Conservation (phyloP, 352 stramenopile species). For the Pythium apleroticum region DNA sequence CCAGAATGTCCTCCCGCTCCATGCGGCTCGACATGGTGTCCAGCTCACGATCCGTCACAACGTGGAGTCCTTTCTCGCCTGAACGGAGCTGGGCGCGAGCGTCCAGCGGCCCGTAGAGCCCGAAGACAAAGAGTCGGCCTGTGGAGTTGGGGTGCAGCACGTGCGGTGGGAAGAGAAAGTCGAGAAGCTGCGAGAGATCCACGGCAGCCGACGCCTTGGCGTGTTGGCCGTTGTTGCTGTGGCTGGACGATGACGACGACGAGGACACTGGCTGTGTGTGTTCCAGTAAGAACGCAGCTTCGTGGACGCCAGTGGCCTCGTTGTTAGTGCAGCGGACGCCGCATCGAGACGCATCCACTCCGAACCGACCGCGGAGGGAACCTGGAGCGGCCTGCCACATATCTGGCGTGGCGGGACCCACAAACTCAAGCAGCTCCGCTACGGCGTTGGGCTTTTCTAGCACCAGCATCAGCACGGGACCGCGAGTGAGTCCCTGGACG, state of each 20-base stretch:
- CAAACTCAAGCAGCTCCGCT: conserved; percentile 50
- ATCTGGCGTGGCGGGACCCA: conserved; percentile 35
- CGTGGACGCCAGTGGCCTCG: conserved; percentile 33
- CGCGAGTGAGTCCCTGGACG: conserved; percentile 30
- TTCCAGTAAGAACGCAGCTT: conserved; percentile 46
- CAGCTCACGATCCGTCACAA: conserved; percentile 74
- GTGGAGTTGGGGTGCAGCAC: conserved; percentile 78
- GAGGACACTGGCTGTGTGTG: conserved; percentile 16
- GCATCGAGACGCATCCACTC: conserved; percentile 33
- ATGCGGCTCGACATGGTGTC: conserved; percentile 77
- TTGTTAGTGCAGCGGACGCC: conserved; percentile 45
- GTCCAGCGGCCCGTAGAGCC: conserved; percentile 77
- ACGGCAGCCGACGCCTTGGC: conserved; percentile 28
- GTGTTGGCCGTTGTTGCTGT: neutral
- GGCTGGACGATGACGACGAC: conserved; percentile 1
- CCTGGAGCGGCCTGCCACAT: conserved; percentile 25
- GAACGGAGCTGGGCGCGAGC: conserved; percentile 48
- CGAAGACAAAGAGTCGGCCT: conserved; percentile 79
- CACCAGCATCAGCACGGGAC: conserved; percentile 45
- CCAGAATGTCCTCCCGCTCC: conserved; percentile 80
- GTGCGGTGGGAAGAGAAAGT: conserved; percentile 76
- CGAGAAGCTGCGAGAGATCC: conserved; percentile 56
- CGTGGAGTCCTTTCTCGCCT: conserved; percentile 58
- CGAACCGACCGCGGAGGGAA: conserved; percentile 45
- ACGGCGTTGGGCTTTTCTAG: conserved; percentile 52